Percentiles rank a stretch among this genome's conserved stretches.
phyloP scores from a whole-genome alignment of 202 grass and related monocot species.

The Musa balbisiana region DNA sequence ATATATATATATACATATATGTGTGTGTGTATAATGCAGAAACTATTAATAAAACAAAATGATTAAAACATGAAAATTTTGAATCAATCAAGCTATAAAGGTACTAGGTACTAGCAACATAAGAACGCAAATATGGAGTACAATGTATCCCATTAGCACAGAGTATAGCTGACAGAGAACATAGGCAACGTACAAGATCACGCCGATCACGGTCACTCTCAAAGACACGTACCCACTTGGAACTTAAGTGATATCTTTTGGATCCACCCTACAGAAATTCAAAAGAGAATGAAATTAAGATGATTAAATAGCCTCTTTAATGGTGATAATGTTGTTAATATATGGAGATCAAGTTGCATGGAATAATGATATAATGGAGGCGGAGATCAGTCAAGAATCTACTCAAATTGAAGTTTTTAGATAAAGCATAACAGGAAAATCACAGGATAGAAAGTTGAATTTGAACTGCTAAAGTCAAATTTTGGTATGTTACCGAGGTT shows the following conservation, averaged over 20 bases:
- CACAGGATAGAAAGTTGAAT: background rate
- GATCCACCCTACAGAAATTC: conserved; percentile 66
- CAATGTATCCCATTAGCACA: background rate
- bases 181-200: conserved; percentile 73
- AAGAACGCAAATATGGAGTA: background rate
- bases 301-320: background rate
- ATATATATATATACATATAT: no score
- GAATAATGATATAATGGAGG: background rate
- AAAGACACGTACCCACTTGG: conserved; percentile 84
- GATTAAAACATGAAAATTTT: background rate
- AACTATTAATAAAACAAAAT: no score
- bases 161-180: background rate
- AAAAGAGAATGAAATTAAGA: conserved; percentile 9
- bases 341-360: background rate
- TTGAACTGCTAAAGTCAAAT: background rate
- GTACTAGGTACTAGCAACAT: background rate
- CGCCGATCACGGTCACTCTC: conserved; percentile 95
- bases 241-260: conserved; percentile 81
- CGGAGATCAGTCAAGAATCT: no score
- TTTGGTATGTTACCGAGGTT: background rate
- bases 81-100: background rate
- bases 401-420: no score
- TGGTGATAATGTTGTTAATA: background rate
- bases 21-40: no score
- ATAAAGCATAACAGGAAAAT: background rate